A percentile compares a stretch with the other conserved stretches of the same genome.
Evolutionary conservation across 179 eudicot genomes (phyloP).

Genomic region (Carnegiea gigantea): DNA sequence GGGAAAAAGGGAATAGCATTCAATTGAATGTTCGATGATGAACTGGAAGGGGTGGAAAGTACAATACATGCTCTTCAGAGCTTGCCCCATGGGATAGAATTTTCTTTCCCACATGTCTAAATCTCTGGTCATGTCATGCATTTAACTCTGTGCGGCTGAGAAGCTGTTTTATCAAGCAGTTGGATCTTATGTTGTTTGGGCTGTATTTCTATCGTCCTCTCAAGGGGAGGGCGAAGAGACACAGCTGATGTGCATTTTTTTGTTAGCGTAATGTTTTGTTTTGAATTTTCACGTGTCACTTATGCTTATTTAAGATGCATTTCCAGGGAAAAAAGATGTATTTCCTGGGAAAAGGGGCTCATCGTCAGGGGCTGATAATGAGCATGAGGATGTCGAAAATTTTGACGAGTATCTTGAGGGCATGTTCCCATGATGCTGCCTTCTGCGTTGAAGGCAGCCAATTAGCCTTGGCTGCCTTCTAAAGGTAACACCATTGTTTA

Average conservation of each 20-base stretch:
- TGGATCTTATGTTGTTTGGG: neutral
- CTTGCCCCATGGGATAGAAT: constrained; percentile 3
- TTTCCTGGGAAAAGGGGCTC: constrained; percentile 41
- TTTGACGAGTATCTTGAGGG: constrained; percentile 78
- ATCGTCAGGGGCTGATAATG: constrained; percentile 27
- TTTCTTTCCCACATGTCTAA: neutral
- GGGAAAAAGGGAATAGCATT: neutral
- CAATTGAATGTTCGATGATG: neutral
- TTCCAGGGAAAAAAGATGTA: neutral
- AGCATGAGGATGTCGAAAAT: constrained; percentile 47
- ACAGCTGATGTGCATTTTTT: neutral
- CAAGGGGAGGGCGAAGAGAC: no score
- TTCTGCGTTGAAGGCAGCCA: neutral
- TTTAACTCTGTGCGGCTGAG: neutral
- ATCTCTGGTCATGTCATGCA: neutral
- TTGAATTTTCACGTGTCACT: neutral
- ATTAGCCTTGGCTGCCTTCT: neutral
- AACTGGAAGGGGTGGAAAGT: no score
- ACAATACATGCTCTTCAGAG: neutral
- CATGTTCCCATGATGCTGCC: constrained; percentile 66
- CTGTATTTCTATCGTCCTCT: neutral
- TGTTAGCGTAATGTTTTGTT: neutral
- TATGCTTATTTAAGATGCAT: neutral
- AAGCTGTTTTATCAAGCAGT: neutral
- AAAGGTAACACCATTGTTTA: neutral